Evolutionary conservation across 2,329 filamentous ascomycete genomes (phyloP).

Genomic region (Microcyclospora tardicrescens): DNA sequence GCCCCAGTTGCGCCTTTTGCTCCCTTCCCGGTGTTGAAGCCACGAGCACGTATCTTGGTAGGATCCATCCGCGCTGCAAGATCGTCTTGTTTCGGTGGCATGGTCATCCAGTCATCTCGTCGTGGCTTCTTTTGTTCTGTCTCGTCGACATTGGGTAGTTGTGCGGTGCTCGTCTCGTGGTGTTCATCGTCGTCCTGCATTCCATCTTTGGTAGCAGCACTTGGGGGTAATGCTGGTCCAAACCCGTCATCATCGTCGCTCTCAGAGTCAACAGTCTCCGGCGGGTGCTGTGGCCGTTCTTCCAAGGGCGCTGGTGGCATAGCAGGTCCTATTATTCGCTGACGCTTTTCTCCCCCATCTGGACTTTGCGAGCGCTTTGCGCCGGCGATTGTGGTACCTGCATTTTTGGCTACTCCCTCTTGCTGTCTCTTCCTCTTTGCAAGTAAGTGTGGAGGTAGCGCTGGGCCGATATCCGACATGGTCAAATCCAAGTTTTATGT

Average conservation of each 20-base stretch:
- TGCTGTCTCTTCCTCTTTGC: conserved; percentile 38
- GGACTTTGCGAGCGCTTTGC: conserved; percentile 24
- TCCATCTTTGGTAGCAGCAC: conserved; percentile 1
- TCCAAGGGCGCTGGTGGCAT: conserved; percentile 38
- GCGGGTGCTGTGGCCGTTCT: conserved; percentile 31
- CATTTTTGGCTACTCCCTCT: conserved; percentile 26
- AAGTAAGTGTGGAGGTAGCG: conserved; percentile 53
- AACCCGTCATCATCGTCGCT: conserved; percentile 30
- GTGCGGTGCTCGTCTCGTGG: conserved; percentile 8
- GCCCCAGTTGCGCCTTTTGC: conserved; percentile 32
- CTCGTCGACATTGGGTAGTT: conserved; percentile 8
- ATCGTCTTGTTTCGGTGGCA: conserved; percentile 37
- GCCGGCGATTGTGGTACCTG: conserved; percentile 26
- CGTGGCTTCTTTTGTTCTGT: conserved; percentile 30
- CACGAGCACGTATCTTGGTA: conserved; percentile 67
- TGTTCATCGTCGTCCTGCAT: conserved; percentile 12
- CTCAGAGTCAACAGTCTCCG: conserved; percentile 17
- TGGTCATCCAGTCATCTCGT: conserved; percentile 57
- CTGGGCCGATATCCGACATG: conserved; percentile 59
- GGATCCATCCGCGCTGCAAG: conserved; percentile 57
- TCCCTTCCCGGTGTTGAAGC: conserved; percentile 62
- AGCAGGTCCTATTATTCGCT: conserved; percentile 43
- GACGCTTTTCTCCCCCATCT: conserved; percentile 36
- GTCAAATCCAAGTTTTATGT: conserved; percentile 5
- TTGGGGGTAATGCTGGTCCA: conserved; percentile 31